Conservation (phyloP, 345 rosid genomes). For the Carallia brachiata region DNA sequence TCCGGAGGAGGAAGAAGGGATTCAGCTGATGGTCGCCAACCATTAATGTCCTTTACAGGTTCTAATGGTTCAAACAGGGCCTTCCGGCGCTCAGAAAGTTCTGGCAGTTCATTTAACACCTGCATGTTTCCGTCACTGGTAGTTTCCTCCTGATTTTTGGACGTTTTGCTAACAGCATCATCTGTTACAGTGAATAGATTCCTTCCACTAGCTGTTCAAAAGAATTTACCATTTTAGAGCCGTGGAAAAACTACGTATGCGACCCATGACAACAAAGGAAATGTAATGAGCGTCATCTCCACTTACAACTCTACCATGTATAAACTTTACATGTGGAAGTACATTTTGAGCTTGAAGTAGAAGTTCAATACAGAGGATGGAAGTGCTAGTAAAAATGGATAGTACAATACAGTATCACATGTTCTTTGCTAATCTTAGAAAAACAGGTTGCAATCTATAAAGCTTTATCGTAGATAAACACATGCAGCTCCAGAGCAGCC, state of each 20-base stretch:
- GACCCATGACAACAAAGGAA: not conserved
- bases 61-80: slow-evolving; percentile 90
- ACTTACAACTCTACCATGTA: no score
- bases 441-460: no score
- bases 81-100: slow-evolving; percentile 71
- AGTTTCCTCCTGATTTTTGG: slow-evolving; percentile 45
- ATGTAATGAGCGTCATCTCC: not conserved
- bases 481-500: no score
- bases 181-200: slow-evolving; percentile 41
- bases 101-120: slow-evolving; percentile 32
- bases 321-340: no score
- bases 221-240: slow-evolving; percentile 31
- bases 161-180: slow-evolving; percentile 37
- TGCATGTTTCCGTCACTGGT: slow-evolving; percentile 38
- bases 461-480: no score
- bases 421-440: no score
- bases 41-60: slow-evolving; percentile 46
- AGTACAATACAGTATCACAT: no score
- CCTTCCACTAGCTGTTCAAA: slow-evolving; percentile 55
- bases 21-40: slow-evolving; percentile 53
- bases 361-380: no score
- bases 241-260: not conserved
- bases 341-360: not conserved
- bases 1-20: slow-evolving; percentile 88
- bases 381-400: no score